A percentile compares a stretch with the other conserved stretches of the same genome.
Evolutionary conservation across 2,329 filamentous ascomycete genomes (phyloP).

Genomic region (Aphanoascus verrucosus): DNA sequence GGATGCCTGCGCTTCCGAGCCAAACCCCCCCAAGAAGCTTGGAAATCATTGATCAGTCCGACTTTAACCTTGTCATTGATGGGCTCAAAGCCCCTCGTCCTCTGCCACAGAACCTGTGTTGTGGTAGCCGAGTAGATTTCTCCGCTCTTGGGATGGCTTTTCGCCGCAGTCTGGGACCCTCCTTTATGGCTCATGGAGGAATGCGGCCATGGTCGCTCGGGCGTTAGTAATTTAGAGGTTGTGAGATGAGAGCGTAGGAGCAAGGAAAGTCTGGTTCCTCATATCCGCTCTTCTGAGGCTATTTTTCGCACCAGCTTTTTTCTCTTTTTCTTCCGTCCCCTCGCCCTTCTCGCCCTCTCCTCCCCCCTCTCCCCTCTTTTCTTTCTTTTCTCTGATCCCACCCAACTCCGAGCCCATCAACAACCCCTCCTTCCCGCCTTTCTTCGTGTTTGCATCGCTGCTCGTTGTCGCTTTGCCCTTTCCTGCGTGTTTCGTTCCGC

Average conservation of each 20-base stretch:
- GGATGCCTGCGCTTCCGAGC: background rate
- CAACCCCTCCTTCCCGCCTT: conserved; percentile 6
- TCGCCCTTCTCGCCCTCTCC: background rate
- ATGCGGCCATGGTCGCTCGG: conserved; percentile 6
- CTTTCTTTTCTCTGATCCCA: conserved; percentile 8
- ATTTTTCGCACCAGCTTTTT: conserved; percentile 1
- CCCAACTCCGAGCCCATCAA: conserved; percentile 1
- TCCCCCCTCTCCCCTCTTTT: background rate
- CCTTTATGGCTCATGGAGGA: background rate
- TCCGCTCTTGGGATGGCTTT: conserved; percentile 6
- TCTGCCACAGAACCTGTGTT: background rate
- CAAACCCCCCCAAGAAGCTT: background rate
- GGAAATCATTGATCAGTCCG: background rate
- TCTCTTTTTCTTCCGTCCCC: conserved; percentile 1
- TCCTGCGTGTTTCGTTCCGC: conserved; percentile 8
- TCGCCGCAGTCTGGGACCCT: background rate
- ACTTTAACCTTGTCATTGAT: background rate
- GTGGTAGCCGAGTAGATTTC: background rate
- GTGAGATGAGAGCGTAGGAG: background rate
- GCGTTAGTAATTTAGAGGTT: background rate
- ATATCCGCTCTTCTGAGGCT: conserved; percentile 5
- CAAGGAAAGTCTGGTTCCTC: conserved; percentile 12
- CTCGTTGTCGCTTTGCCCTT: conserved; percentile 4
- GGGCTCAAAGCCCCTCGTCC: conserved; percentile 2
- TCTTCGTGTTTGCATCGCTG: conserved; percentile 3